These are phyloP conservation scores for Nemania abortiva DNA, from an alignment of 2,329 filamentous ascomycete species.

Conservation along the genomic window DNA sequence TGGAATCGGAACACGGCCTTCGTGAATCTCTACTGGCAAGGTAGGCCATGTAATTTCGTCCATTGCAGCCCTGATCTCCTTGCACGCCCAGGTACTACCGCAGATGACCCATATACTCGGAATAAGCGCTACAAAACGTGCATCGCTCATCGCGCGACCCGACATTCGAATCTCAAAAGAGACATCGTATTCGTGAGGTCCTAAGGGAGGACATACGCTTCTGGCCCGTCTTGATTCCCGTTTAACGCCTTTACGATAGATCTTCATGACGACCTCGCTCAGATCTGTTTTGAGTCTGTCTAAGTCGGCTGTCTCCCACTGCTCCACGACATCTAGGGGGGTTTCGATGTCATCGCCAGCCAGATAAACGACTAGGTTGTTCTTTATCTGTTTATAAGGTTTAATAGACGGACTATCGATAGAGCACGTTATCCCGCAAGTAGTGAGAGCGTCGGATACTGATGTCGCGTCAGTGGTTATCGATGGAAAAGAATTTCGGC, in stretches of 20 bases:
- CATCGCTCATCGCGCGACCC: conserved; percentile 18
- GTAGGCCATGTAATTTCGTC: conserved; percentile 29
- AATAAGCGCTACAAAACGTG: conserved; percentile 16
- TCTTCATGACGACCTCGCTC: conserved; percentile 26
- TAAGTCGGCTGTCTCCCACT: conserved; percentile 28
- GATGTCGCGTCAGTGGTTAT: conserved; percentile 29
- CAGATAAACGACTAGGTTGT: conserved; percentile 24
- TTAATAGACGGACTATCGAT: conserved; percentile 16
- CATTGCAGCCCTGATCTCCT: conserved; percentile 28
- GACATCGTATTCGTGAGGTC: conserved; percentile 29
- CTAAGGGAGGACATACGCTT: not conserved
- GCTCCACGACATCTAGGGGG: conserved; percentile 23
- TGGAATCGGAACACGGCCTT: conserved; percentile 21
- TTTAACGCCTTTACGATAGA: conserved; percentile 33
- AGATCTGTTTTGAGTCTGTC: conserved; percentile 29
- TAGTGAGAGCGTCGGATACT: conserved; percentile 8
- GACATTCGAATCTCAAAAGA: conserved; percentile 34
- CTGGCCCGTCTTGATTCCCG: conserved; percentile 21
- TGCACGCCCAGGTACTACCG: conserved; percentile 32
- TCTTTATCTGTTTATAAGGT: conserved; percentile 24
- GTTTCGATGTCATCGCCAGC: conserved; percentile 29
- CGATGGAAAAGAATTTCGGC: conserved; percentile 30
- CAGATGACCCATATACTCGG: conserved; percentile 31
- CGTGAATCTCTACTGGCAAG: conserved; percentile 29
- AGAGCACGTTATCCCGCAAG: conserved; percentile 13